Evolutionary conservation across 2,329 filamentous ascomycete genomes (phyloP), one percentile per base, ranked within the genome.

Genomic region (Chaetomium globosum): DNA sequence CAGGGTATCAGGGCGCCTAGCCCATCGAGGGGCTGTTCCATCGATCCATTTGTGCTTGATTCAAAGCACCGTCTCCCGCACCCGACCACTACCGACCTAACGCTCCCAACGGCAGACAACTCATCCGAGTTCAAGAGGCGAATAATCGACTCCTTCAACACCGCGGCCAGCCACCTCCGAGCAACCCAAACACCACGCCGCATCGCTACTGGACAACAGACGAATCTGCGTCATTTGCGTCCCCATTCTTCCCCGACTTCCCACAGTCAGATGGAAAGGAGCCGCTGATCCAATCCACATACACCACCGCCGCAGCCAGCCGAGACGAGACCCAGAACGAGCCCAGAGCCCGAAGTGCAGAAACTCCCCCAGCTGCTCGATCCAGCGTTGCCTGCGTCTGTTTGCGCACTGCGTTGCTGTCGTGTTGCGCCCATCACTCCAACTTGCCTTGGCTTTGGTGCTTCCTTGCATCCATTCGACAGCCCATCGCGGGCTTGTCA

Each of bases 11-110:
- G 33, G 53, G 53, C 59, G 64, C 64, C 55, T 62, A 51, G 46
- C 61, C 48, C n/a, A n/a, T 61, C 59, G 63, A 65, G 63, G 63
- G 63, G 63, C 43, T 55, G 30, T 28, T 53, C 48, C 46, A 48
- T 48, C 46, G 46, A 48, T 48, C 46, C 26, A 30, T 59, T 31
- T 2, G 23, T 30, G 31, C 30, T 28, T 53, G 56, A 23, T 33
- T 64, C 56, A 64, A 60, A 61, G 56, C 53, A 43, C 59, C 36
- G 19, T 31, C 51, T 36, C 30, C 21, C 54, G 28, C 52, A n/a
- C 43, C 30, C 36, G 13, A 53, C 21, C 54, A 21, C 52, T 16
- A 31, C 30, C 48, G 39, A 53, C 30, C 48, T 16, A 53, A 59
- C 23, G 31, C 51, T 36, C 43, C 49, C 43, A 28, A n/a, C 61